Percentiles rank a stretch among this genome's conserved stretches.
Conservation (phyloP, 2,329 filamentous ascomycete species). For the Colletotrichum sansevieriae region DNA sequence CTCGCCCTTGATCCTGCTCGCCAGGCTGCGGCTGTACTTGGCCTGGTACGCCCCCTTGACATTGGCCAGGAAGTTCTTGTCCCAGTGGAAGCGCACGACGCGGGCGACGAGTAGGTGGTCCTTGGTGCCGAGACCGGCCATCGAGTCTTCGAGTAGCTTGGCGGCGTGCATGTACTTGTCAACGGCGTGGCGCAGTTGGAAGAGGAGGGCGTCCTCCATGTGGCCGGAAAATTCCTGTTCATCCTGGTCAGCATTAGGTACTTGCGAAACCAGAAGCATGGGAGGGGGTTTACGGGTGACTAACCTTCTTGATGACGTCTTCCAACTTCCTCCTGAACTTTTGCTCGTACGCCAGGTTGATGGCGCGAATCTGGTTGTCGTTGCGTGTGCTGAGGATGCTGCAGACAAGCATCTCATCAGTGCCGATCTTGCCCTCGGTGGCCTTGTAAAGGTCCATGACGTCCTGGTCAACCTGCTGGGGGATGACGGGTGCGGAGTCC, state of each 20-base stretch:
- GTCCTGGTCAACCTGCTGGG: constrained; percentile 80
- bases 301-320: constrained; percentile 77
- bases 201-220: constrained; percentile 87
- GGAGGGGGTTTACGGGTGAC: constrained; percentile 38
- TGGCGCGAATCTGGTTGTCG: constrained; percentile 86
- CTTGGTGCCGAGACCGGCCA: constrained; percentile 90
- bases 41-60: constrained; percentile 84
- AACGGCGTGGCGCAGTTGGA: constrained; percentile 80
- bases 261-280: background rate
- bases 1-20: constrained; percentile 80
- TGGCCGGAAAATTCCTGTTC: constrained; percentile 85
- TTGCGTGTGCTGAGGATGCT: constrained; percentile 81
- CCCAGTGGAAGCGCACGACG: constrained; percentile 88
- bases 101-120: constrained; percentile 82
- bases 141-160: constrained; percentile 83
- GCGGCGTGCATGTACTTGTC: constrained; percentile 91
- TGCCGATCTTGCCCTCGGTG: constrained; percentile 79
- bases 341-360: constrained; percentile 79
- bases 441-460: constrained; percentile 82
- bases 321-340: constrained; percentile 80
- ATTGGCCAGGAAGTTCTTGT: constrained; percentile 78
- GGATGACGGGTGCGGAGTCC: constrained; percentile 80
- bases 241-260: background rate
- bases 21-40: constrained; percentile 76
- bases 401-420: constrained; percentile 83